A percentile compares a stretch with the other conserved stretches of the same genome.
Conservation (phyloP, 2,329 filamentous ascomycete genomes). For the Penicillium sp. region DNA sequence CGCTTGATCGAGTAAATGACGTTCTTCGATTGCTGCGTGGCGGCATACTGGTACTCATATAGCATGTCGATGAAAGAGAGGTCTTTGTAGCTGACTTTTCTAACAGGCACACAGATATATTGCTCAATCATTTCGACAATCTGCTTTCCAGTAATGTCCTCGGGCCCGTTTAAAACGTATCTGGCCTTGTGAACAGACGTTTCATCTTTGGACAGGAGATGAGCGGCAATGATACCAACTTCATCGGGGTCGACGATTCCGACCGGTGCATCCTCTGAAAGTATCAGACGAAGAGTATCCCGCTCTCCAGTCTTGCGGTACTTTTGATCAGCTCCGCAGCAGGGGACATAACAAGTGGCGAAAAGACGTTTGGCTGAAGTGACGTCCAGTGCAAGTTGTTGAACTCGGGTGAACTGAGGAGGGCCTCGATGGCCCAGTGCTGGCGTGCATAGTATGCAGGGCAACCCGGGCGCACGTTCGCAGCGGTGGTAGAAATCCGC, state of each 20-base stretch:
- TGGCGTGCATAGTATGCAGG: slow-evolving; percentile 40
- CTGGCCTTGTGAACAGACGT: slow-evolving; percentile 31
- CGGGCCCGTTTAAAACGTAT: slow-evolving; percentile 47
- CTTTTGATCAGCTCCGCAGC: slow-evolving; percentile 35
- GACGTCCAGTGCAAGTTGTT: slow-evolving; percentile 42
- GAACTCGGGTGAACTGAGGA: slow-evolving; percentile 43
- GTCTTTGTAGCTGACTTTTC: slow-evolving; percentile 37
- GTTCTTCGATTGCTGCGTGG: slow-evolving; percentile 24
- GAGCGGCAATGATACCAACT: slow-evolving; percentile 40
- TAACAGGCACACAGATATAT: slow-evolving; percentile 29
- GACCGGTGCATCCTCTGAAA: slow-evolving; percentile 31
- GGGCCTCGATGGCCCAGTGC: slow-evolving; percentile 47
- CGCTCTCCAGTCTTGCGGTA: slow-evolving; percentile 39
- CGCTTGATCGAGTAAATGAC: slow-evolving; percentile 35
- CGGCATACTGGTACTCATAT: slow-evolving; percentile 14
- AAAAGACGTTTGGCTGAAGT: slow-evolving; percentile 43
- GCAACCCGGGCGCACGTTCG: slow-evolving; percentile 40
- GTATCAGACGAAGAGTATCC: slow-evolving; percentile 30
- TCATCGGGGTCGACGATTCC: slow-evolving; percentile 38
- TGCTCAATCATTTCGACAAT: slow-evolving; percentile 41
- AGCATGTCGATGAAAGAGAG: slow-evolving; percentile 32
- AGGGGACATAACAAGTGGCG: slow-evolving; percentile 22
- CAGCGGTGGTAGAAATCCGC: slow-evolving; percentile 44
- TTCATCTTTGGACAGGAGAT: slow-evolving; percentile 36
- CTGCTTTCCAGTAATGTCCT: slow-evolving; percentile 42